phyloP scores from a whole-genome alignment of 495 filamentous ascomycete genomes.

The Penicillium cosmopolitanum region DNA sequence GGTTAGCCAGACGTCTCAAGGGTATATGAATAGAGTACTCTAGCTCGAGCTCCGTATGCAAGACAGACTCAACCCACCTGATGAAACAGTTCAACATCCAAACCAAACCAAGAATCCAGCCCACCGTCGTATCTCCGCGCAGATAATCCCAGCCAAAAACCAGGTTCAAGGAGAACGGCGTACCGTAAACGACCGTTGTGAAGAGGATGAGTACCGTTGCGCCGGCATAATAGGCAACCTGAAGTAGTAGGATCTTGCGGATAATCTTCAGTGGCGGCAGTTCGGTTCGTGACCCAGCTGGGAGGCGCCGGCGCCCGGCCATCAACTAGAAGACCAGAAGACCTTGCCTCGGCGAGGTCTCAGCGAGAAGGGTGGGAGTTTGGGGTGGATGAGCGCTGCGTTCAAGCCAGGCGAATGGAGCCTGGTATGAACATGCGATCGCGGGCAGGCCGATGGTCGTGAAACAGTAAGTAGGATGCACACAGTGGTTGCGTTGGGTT shows the following conservation, averaged over 20 bases:
- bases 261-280: slow-evolving; percentile 84
- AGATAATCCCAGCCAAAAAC: slow-evolving; percentile 81
- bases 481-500: background rate
- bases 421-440: slow-evolving; percentile 16
- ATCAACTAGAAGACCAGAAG: slow-evolving; percentile 48
- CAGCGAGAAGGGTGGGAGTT: background rate
- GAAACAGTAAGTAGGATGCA: background rate
- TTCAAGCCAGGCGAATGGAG: slow-evolving; percentile 14
- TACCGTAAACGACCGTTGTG: slow-evolving; percentile 81
- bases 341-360: slow-evolving; percentile 13
- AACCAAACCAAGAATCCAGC: slow-evolving; percentile 87
- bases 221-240: slow-evolving; percentile 77
- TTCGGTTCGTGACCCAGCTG: slow-evolving; percentile 77
- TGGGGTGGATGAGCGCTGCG: slow-evolving; percentile 13
- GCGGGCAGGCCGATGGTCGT: background rate
- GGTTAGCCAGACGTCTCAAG: slow-evolving; percentile 7
- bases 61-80: slow-evolving; percentile 58
- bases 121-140: slow-evolving; percentile 85
- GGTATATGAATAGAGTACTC: background rate
- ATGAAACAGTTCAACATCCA: slow-evolving; percentile 80
- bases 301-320: slow-evolving; percentile 77
- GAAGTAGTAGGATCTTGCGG: slow-evolving; percentile 84
- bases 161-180: slow-evolving; percentile 67
- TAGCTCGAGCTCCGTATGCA: background rate
- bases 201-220: slow-evolving; percentile 82